These are phyloP conservation scores for Thelonectria blattea DNA, from an alignment of 2,329 filamentous ascomycete genomes.

Conservation along the genomic window DNA sequence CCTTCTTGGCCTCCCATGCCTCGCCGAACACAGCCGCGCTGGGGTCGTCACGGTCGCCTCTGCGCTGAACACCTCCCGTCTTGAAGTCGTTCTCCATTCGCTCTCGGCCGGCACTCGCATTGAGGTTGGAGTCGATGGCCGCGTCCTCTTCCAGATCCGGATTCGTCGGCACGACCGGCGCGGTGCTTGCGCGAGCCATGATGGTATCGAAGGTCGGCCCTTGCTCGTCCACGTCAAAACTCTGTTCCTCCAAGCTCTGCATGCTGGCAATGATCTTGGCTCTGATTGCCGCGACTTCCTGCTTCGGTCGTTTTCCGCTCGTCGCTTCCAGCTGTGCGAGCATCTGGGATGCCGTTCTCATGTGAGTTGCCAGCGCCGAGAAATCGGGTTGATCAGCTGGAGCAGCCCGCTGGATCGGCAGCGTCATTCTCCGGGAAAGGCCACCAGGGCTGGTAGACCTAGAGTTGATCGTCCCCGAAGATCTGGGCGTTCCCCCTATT, in stretches of 20 bases:
- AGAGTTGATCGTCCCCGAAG: slow-evolving; percentile 71
- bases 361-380: slow-evolving; percentile 82
- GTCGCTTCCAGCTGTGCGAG: slow-evolving; percentile 82
- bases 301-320: slow-evolving; percentile 77
- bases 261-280: slow-evolving; percentile 90
- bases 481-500: slow-evolving; percentile 68
- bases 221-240: slow-evolving; percentile 76
- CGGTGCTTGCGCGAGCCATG: slow-evolving; percentile 72
- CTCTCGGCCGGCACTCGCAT: slow-evolving; percentile 75
- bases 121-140: slow-evolving; percentile 59
- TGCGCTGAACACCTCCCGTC: slow-evolving; percentile 80
- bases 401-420: slow-evolving; percentile 60
- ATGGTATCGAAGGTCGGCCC: slow-evolving; percentile 82
- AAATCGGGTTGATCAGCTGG: slow-evolving; percentile 77
- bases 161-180: slow-evolving; percentile 46
- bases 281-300: slow-evolving; percentile 82
- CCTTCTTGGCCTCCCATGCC: slow-evolving; percentile 83
- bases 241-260: slow-evolving; percentile 86
- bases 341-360: slow-evolving; percentile 88
- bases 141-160: slow-evolving; percentile 63
- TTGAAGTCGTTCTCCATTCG: slow-evolving; percentile 91
- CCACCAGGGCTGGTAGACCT: slow-evolving; percentile 71
- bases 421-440: slow-evolving; percentile 62
- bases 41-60: slow-evolving; percentile 83
- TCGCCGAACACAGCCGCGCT: slow-evolving; percentile 87